Conservation (phyloP, 1,284 basidiomycete genomes). For the Bjerkandera adusta region DNA sequence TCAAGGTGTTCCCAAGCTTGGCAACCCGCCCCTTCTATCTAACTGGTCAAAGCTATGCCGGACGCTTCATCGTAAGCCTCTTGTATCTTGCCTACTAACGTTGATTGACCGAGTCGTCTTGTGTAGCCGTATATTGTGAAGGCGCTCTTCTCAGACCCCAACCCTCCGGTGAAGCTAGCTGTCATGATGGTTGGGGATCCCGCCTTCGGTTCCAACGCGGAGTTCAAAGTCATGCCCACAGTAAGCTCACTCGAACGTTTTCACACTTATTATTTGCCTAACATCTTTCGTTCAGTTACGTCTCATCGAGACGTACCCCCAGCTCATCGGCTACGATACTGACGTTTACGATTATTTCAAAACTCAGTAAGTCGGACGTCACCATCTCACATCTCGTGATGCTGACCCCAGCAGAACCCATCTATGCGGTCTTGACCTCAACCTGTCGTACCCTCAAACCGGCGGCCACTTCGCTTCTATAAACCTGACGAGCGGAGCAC, state of each 20-base stretch:
- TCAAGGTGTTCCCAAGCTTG: slow-evolving; percentile 65
- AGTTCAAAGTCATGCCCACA: slow-evolving; percentile 54
- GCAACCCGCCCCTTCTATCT: slow-evolving; percentile 57
- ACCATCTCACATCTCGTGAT: no score
- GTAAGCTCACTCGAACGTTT: slow-evolving; percentile 34
- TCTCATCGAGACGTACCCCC: slow-evolving; percentile 18
- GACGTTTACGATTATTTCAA: slow-evolving; percentile 21
- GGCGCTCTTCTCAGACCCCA: slow-evolving; percentile 19
- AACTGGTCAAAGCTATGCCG: slow-evolving; percentile 68
- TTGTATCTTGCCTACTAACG: no score
- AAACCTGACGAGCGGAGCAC: slow-evolving; percentile 5
- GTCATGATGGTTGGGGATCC: slow-evolving; percentile 71
- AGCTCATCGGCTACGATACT: slow-evolving; percentile 19
- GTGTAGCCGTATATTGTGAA: slow-evolving; percentile 18
- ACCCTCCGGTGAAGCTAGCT: slow-evolving; percentile 61
- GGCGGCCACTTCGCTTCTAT: slow-evolving; percentile 45
- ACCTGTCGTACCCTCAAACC: slow-evolving; percentile 67
- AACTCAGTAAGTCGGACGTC: slow-evolving; percentile 21
- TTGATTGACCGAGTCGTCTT: no score
- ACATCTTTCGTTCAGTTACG: slow-evolving; percentile 6
- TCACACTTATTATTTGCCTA: background rate
- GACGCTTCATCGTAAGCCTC: slow-evolving; percentile 50
- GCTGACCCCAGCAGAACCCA: slow-evolving; percentile 49
- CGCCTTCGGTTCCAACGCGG: slow-evolving; percentile 43
- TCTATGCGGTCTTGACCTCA: slow-evolving; percentile 65